Base-by-base conservation (phyloP, 148 eudicot species). In the Chenopodium suecicum region DNA sequence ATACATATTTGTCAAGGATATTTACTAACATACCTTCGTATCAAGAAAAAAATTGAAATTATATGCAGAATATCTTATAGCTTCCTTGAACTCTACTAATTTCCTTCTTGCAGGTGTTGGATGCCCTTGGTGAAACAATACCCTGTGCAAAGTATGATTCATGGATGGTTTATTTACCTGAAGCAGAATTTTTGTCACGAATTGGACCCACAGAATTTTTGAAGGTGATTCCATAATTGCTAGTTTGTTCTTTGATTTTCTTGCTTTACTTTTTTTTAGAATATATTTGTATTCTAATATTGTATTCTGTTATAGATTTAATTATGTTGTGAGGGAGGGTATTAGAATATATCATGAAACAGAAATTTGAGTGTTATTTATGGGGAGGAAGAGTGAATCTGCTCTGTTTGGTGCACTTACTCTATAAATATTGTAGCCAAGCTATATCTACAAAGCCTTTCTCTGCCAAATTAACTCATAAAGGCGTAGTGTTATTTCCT, bases 81-180 rank as follows among this genome's bases (percentile, higher is more conserved):
- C 37, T 78, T 83, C 58, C 68, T 73, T 78, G 23, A 56, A 74
- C 62, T 25, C n/a, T n/a, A 10, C 19, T 23, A 67, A 17, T 76
- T 74, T 76, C 22, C n/a, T 62, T 80, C 19, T 50, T 65, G 71
- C 81, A 95, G 99, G 98, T 96, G 60, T 89, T 96, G 83, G 99
- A 96, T 92, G 98, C 99, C 71, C 91, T 94, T 73, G 98, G 95
- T 56, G 99, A 96, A 83, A 85, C 95, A 62, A 83, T 94, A 78
- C 93, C 94, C 64, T 96, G 99, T 85, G 91, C 86, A 32, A 91
- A 84, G 80, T 96, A 96, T 83, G 95, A 96, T 85, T 94, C 99
- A 56, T 96, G 99, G 99, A 96, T 90, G 98, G 98, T 96, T 80
- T 92, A 88, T 87, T 52, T 94, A 81, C 97, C 98, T 75, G 99